Evolutionary conservation across 495 filamentous ascomycete species (phyloP).

Genomic region (Emericellopsis terricola): DNA sequence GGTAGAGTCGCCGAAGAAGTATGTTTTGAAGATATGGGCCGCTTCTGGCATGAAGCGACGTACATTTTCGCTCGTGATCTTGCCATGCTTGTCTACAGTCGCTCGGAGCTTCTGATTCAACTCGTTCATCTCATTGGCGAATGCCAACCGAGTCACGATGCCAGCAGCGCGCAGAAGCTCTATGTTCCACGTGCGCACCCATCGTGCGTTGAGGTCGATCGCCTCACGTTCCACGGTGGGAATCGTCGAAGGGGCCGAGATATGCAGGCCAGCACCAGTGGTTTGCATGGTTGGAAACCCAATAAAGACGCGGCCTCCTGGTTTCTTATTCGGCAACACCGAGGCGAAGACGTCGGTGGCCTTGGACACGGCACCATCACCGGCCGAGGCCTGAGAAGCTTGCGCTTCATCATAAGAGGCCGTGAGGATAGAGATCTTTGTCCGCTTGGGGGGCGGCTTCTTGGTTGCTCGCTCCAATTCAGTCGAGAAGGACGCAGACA

Average conservation of each 20-base stretch:
- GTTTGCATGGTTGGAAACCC: conserved; percentile 96
- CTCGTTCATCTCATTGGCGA: conserved; percentile 65
- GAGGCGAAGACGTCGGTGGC: conserved; percentile 66
- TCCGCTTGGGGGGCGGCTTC: conserved; percentile 80
- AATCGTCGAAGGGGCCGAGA: conserved; percentile 96
- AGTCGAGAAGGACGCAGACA: conserved; percentile 45
- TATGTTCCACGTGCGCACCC: conserved; percentile 88
- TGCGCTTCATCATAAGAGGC: conserved; percentile 74
- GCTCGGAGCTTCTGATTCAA: conserved; percentile 39
- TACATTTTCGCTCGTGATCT: conserved; percentile 35
- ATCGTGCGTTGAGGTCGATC: conserved; percentile 89
- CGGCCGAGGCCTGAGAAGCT: conserved; percentile 33
- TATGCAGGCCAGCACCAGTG: conserved; percentile 80
- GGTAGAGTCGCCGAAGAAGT: conserved; percentile 73
- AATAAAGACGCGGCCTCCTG: conserved; percentile 78
- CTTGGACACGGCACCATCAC: conserved; percentile 27
- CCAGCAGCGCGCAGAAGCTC: conserved; percentile 87
- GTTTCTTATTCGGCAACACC: conserved; percentile 68
- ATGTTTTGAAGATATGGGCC: conserved; percentile 61
- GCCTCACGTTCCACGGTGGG: conserved; percentile 97
- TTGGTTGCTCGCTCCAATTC: conserved; percentile 96
- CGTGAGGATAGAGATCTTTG: conserved; percentile 70
- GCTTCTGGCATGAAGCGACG: conserved; percentile 55
- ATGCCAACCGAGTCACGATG: conserved; percentile 76
- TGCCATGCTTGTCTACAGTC: conserved; percentile 24